Evolutionary conservation across 2,329 filamentous ascomycete species (phyloP).

Genomic region (Tolypocladium paradoxum): DNA sequence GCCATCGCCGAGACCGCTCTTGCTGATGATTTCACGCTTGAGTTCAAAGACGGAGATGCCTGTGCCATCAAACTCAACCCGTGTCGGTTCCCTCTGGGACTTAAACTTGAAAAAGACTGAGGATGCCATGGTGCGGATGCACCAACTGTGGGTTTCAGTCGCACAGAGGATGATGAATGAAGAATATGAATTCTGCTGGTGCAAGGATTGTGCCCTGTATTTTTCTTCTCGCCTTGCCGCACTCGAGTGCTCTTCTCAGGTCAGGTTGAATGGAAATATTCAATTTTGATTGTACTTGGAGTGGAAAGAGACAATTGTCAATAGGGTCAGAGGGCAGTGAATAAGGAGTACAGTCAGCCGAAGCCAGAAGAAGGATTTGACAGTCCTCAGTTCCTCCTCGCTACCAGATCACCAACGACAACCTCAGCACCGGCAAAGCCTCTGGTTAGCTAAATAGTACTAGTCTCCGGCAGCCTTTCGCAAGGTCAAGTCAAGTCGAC

Average conservation of each 20-base stretch:
- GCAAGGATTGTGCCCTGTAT: neutral
- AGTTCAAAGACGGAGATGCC: conserved; percentile 97
- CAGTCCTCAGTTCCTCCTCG: conserved; percentile 26
- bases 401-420: conserved; percentile 22
- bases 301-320: conserved; percentile 20
- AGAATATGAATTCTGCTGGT: neutral
- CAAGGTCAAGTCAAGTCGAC: neutral
- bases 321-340: conserved; percentile 23
- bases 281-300: conserved; percentile 42
- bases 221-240: conserved; percentile 20
- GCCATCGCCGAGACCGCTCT: conserved; percentile 87
- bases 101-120: conserved; percentile 99
- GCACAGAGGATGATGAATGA: neutral
- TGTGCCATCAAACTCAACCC: conserved; percentile 94
- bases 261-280: conserved; percentile 30
- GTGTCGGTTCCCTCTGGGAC: conserved; percentile 88
- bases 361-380: conserved; percentile 20
- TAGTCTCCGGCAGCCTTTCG: conserved; percentile 8
- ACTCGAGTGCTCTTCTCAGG: conserved; percentile 27
- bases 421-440: conserved; percentile 19
- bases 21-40: conserved; percentile 95
- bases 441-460: conserved; percentile 13
- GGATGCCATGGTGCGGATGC: conserved; percentile 60
- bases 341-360: conserved; percentile 30
- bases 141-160: neutral